phyloP scores from a whole-genome alignment of 305 asterid genomes.

The Fraxinus floribunda region DNA sequence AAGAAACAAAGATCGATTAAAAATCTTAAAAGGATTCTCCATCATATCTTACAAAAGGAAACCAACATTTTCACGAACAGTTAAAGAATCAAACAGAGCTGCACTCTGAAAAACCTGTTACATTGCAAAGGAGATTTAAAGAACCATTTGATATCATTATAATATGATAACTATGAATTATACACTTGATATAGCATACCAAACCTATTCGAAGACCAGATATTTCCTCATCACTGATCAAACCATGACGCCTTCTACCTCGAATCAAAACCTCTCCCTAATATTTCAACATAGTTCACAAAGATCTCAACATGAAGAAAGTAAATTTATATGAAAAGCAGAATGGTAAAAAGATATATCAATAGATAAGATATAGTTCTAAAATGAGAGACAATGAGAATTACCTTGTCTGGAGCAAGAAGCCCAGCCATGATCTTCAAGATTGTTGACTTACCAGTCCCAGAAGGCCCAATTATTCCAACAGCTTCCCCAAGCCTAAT shows the following conservation, averaged over 20 bases:
- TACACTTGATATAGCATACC: conserved; percentile 48
- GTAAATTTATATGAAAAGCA: conserved; percentile 16
- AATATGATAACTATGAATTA: conserved; percentile 16
- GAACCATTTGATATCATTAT: conserved; percentile 27
- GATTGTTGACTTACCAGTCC: conserved; percentile 96
- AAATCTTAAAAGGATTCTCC: conserved; percentile 11
- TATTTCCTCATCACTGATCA: conserved; percentile 92
- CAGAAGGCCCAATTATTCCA: conserved; percentile 99
- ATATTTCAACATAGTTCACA: conserved; percentile 26
- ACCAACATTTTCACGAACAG: conserved; percentile 97
- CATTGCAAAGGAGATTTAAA: conserved; percentile 23
- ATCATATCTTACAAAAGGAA: conserved; percentile 77
- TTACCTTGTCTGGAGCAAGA: conserved; percentile 96
- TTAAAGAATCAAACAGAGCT: conserved; percentile 96
- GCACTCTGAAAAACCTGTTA: conserved; percentile 98
- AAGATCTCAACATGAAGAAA: conserved; percentile 18
- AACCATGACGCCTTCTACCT: conserved; percentile 79
- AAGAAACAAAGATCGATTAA: not conserved
- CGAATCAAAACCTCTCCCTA: conserved; percentile 95
- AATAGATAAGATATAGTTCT: not conserved
- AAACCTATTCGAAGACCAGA: conserved; percentile 97
- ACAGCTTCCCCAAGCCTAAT: conserved; percentile 99
- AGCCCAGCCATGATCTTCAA: conserved; percentile 98
- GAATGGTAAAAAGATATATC: conserved; percentile 1
- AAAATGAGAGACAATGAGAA: conserved; percentile 13